A percentile compares a stretch with the other conserved stretches of the same genome.
Conservation (phyloP, 106 monocot genomes). For the Triglochin maritima region DNA sequence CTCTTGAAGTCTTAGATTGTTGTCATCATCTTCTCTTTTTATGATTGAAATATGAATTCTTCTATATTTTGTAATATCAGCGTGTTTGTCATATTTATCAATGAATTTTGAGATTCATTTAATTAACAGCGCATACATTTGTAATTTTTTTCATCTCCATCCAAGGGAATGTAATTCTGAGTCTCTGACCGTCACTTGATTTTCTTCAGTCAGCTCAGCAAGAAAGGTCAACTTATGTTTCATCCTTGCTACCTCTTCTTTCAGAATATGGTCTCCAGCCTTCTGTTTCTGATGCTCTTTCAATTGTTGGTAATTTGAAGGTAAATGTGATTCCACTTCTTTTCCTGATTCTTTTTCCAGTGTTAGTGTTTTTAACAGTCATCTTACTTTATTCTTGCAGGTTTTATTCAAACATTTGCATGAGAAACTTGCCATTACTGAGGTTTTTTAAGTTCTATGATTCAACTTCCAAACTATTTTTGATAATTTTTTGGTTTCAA, state of each 20-base stretch:
- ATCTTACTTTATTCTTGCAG: conserved; percentile 31
- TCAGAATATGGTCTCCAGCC: conserved; percentile 75
- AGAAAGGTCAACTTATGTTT: conserved; percentile 86
- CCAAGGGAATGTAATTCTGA: no score
- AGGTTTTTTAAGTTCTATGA: conserved; percentile 35
- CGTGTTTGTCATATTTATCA: no score
- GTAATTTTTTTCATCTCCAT: no score
- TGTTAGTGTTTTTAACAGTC: no score
- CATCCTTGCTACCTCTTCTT: conserved; percentile 88
- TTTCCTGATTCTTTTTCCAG: no score
- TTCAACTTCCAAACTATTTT: not conserved
- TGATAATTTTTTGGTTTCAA: no score
- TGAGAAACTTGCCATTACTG: conserved; percentile 73
- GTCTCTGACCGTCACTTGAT: not conserved
- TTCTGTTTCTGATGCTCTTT: conserved; percentile 72
- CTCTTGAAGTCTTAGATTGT: no score
- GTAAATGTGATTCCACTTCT: conserved; percentile 14
- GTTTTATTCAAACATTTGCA: conserved; percentile 85
- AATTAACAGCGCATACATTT: no score
- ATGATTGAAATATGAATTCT: no score
- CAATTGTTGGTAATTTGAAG: conserved; percentile 85
- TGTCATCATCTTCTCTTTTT: no score
- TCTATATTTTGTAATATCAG: no score
- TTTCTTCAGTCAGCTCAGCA: conserved; percentile 82
- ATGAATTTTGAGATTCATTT: no score